phyloP scores from a whole-genome alignment of 345 rosid genomes.

The Orychophragmus violaceus region DNA sequence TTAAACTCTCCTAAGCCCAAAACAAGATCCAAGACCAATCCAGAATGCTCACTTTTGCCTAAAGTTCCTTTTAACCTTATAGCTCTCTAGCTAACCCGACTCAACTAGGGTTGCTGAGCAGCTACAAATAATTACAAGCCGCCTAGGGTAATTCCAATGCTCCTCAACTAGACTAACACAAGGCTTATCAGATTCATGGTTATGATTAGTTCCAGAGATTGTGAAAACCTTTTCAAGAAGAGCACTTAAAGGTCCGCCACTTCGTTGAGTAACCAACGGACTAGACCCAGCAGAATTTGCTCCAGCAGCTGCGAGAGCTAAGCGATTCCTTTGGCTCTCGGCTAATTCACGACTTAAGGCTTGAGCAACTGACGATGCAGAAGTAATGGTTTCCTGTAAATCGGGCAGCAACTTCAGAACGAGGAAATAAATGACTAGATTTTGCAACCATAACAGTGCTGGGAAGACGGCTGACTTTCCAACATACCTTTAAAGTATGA shows the following conservation, averaged over 20 bases:
- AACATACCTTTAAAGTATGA: conserved; percentile 60
- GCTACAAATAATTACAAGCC: not conserved
- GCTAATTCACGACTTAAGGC: conserved; percentile 72
- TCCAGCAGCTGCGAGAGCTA: conserved; percentile 67
- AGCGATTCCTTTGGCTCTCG: conserved; percentile 64
- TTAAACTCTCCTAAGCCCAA: not conserved
- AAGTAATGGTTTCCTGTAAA: conserved; percentile 68
- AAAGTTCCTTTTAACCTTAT: not conserved
- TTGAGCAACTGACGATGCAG: conserved; percentile 63
- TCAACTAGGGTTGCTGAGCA: not conserved
- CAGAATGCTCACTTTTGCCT: not conserved
- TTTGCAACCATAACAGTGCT: not conserved
- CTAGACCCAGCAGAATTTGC: conserved; percentile 47
- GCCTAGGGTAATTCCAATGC: not conserved
- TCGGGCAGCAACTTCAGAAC: not conserved
- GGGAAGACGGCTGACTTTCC: not conserved
- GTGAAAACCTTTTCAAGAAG: conserved; percentile 57
- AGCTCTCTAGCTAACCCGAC: not conserved
- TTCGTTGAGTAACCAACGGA: conserved; percentile 48
- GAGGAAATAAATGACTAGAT: not conserved
- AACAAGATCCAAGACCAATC: not conserved
- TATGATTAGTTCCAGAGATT: not conserved
- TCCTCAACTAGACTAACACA: not conserved
- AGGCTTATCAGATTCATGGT: not conserved
- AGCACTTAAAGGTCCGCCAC: conserved; percentile 59